Percentiles rank a stretch among this genome's conserved stretches.
Conservation (phyloP, 495 filamentous ascomycete genomes). For the Aspergillus bridgeri region DNA sequence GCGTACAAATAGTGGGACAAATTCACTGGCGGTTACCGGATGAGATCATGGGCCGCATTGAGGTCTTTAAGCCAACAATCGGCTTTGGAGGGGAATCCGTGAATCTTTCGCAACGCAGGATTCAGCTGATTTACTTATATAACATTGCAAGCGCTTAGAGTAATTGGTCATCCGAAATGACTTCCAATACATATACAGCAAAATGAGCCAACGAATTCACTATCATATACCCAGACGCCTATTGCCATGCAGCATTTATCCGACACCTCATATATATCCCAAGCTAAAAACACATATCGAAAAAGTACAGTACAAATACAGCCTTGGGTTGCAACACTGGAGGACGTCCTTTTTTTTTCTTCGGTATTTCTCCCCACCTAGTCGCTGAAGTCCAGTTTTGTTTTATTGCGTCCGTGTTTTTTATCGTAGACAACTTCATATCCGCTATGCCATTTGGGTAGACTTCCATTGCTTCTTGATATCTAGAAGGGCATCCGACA, state of each 20-base stretch:
- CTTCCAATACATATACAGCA: background rate
- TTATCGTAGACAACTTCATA: background rate
- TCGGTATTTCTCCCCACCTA: background rate
- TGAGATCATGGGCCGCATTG: constrained; percentile 18
- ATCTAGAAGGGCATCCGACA: constrained; percentile 11
- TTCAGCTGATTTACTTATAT: background rate
- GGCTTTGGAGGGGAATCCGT: background rate
- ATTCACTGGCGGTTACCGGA: background rate
- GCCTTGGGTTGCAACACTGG: background rate
- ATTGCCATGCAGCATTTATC: constrained; percentile 42
- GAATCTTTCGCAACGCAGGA: no score
- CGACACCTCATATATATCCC: constrained; percentile 26
- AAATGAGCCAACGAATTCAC: constrained; percentile 16
- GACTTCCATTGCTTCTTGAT: constrained; percentile 34
- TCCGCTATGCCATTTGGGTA: constrained; percentile 19
- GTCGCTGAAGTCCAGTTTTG: background rate
- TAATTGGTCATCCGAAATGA: background rate
- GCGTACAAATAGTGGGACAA: constrained; percentile 8
- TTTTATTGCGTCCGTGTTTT: no score
- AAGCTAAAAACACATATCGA: constrained; percentile 14
- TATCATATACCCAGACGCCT: constrained; percentile 38
- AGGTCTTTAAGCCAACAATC: background rate
- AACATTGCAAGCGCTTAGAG: background rate
- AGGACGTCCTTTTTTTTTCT: background rate
- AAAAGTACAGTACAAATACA: constrained; percentile 12